Evolutionary conservation across 1,284 basidiomycete genomes (phyloP), one percentile per base, ranked within the genome.

Genomic region (Takashimella koratensis): DNA sequence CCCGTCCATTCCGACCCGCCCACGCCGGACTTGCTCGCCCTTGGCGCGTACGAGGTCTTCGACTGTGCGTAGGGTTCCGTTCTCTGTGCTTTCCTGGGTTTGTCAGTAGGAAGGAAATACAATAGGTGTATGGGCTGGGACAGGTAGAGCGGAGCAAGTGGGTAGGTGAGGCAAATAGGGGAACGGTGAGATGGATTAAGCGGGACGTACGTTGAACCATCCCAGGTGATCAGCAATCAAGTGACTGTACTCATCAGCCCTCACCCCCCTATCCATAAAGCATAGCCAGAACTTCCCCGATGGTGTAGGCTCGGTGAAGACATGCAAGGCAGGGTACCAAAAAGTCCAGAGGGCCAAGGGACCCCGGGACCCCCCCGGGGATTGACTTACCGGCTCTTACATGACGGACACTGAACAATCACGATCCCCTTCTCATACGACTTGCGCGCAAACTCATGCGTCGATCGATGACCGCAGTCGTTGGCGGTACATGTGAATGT

Each of bases 341-440:
- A n/a, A n/a, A n/a, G n/a, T n/a, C n/a, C n/a, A n/a, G n/a, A n/a
- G n/a, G n/a, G n/a, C n/a, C n/a, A n/a, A n/a, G n/a, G n/a, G n/a
- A n/a, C n/a, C n/a, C n/a, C n/a, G n/a, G n/a, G n/a, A n/a, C n/a
- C n/a, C n/a, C n/a, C n/a, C n/a, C n/a, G n/a, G n/a, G n/a, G n/a
- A n/a, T n/a, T n/a, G 22, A 75, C 82, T 57, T 71, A 90, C 86
- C 92, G 78, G 68, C 90, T 92, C 67, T 89, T 85, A 76, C 95
- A 98, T 16, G 83, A 83, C 1, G 94, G 92, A 76, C 95, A 98
- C 69, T 95, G 84, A 0, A 97, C 84, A 26, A 98, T 79, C 1
- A 98, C 94, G 51, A 98, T 87, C 0, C 95, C 95, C 45, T 81
- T 83, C 65, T 87, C 82, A 74, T 98, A 98, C 24, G 88, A 84